Evolutionary conservation across 2,329 filamentous ascomycete genomes (phyloP).

Genomic region (Talaromyces sp.): DNA sequence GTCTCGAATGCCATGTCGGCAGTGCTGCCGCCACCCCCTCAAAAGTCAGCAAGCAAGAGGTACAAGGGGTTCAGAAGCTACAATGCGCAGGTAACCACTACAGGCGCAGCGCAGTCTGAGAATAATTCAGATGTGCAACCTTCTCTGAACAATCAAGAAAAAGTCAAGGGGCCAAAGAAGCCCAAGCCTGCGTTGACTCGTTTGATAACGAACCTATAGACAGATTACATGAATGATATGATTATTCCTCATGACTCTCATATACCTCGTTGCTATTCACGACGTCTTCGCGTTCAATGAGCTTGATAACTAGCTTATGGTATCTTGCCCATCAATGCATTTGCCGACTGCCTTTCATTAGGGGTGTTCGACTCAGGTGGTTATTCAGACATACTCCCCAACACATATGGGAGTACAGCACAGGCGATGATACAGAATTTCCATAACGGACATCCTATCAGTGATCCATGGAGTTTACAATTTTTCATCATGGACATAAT

Average conservation of each 20-base stretch:
- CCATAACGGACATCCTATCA: neutral
- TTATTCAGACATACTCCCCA: neutral
- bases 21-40: neutral
- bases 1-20: constrained; percentile 8
- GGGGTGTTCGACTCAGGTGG: neutral
- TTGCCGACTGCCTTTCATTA: neutral
- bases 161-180: constrained; percentile 12
- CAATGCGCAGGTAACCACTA: neutral
- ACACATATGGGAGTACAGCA: neutral
- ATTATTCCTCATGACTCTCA: neutral
- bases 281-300: neutral
- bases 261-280: neutral
- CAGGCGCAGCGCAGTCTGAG: neutral
- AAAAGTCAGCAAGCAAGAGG: constrained; percentile 1
- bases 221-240: neutral
- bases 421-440: neutral
- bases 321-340: neutral
- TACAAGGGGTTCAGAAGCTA: neutral
- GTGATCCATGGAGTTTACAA: neutral
- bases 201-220: constrained; percentile 31
- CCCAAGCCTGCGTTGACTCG: constrained; percentile 36
- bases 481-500: neutral
- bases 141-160: neutral
- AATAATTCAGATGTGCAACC: neutral
- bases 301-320: neutral